These are phyloP conservation scores for Taphrina deformans DNA, from an alignment of 1,139 yeast genomes.

Conservation along the genomic window DNA sequence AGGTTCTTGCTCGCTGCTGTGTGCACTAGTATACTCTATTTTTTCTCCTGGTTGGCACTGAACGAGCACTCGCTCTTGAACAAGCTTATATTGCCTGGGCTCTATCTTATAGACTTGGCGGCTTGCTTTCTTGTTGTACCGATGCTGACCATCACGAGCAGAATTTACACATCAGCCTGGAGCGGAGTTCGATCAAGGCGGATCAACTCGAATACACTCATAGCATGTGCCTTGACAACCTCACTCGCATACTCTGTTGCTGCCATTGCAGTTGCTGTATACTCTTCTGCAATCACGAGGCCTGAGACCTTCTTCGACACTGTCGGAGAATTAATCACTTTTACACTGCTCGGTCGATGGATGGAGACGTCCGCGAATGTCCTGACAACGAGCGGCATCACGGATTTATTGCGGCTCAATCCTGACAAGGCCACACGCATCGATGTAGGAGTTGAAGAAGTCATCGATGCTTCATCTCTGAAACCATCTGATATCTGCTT, in stretches of 20 bases:
- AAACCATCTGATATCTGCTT: slow-evolving; percentile 75
- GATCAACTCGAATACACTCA: slow-evolving; percentile 95
- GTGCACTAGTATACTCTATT: slow-evolving; percentile 62
- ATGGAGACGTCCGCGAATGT: slow-evolving; percentile 91
- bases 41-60: slow-evolving; percentile 48
- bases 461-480: slow-evolving; percentile 59
- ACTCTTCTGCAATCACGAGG: slow-evolving; percentile 48
- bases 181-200: slow-evolving; percentile 64
- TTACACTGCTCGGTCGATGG: slow-evolving; percentile 86
- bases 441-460: slow-evolving; percentile 45
- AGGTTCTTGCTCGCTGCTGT: slow-evolving; percentile 56
- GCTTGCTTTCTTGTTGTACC: slow-evolving; percentile 63
- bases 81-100: slow-evolving; percentile 43
- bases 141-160: slow-evolving; percentile 67
- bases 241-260: slow-evolving; percentile 73
- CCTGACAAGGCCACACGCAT: slow-evolving; percentile 75
- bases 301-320: slow-evolving; percentile 87
- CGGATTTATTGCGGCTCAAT: slow-evolving; percentile 72
- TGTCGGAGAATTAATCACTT: slow-evolving; percentile 74
- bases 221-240: slow-evolving; percentile 75
- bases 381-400: slow-evolving; percentile 83
- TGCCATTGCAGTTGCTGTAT: slow-evolving; percentile 54
- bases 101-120: slow-evolving; percentile 53
- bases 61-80: slow-evolving; percentile 37
- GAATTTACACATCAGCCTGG: slow-evolving; percentile 63